These are phyloP conservation scores for Arthrobotrys entomopaga DNA, from an alignment of 2,329 filamentous ascomycete genomes.

Conservation along the genomic window DNA sequence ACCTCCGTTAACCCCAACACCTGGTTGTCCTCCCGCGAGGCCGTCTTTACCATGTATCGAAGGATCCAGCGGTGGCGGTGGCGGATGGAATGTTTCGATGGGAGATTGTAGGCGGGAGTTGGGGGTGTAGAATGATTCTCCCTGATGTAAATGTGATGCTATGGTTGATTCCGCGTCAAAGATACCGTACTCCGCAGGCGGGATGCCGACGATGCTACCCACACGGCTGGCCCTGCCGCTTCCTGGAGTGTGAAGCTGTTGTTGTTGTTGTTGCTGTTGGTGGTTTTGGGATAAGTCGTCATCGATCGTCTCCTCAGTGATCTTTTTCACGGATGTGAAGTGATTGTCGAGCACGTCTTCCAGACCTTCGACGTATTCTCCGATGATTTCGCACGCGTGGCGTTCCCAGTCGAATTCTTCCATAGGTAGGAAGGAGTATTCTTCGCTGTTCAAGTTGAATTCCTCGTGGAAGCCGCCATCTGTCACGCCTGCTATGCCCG, in stretches of 20 bases:
- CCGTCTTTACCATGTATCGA: constrained; percentile 24
- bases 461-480: constrained; percentile 56
- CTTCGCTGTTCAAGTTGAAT: constrained; percentile 57
- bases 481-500: constrained; percentile 47
- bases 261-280: constrained; percentile 10
- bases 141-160: constrained; percentile 9
- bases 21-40: constrained; percentile 39
- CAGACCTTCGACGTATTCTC: constrained; percentile 57
- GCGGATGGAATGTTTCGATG: constrained; percentile 49
- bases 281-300: constrained; percentile 36
- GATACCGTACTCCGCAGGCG: constrained; percentile 32
- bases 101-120: constrained; percentile 50
- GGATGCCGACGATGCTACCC: constrained; percentile 41
- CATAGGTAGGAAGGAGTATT: constrained; percentile 58
- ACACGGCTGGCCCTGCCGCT: constrained; percentile 36
- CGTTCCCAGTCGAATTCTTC: constrained; percentile 58
- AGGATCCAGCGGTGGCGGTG: not conserved
- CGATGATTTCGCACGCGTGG: constrained; percentile 58
- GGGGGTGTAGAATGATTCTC: constrained; percentile 49
- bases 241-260: constrained; percentile 20
- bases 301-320: constrained; percentile 54
- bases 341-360: constrained; percentile 57
- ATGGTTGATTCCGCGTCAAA: constrained; percentile 32
- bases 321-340: constrained; percentile 56
- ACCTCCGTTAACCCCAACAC: constrained; percentile 25